Conservation (phyloP, 306 rosid species). For the Hippophae rhamnoides region DNA sequence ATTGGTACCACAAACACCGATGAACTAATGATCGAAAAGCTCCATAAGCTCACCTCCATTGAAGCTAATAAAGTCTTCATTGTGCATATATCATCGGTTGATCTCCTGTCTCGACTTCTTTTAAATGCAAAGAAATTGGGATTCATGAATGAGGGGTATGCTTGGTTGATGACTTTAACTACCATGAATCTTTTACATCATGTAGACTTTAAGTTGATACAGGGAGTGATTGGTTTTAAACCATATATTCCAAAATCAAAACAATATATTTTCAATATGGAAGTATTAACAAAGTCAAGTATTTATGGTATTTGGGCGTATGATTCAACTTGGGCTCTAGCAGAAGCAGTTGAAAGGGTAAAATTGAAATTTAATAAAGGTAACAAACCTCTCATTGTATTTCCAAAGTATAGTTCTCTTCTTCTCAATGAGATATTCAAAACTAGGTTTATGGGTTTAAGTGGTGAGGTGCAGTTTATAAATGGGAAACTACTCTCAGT, state of each 20-base stretch:
- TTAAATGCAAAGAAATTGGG: slow-evolving; percentile 6
- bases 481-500: slow-evolving; percentile 4
- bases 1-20: neutral
- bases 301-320: slow-evolving; percentile 1
- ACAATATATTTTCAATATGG: neutral
- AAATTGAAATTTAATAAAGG: neutral
- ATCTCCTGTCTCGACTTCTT: neutral
- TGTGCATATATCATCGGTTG: slow-evolving; percentile 8
- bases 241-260: slow-evolving; percentile 1
- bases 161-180: slow-evolving; percentile 7
- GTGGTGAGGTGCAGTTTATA: slow-evolving; percentile 7
- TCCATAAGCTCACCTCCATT: neutral
- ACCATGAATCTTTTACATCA: slow-evolving; percentile 2
- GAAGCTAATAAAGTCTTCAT: neutral
- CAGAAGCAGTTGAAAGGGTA: slow-evolving; percentile 12
- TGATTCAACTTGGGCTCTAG: slow-evolving; percentile 17
- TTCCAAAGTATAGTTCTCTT: neutral
- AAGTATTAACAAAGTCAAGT: neutral
- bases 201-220: slow-evolving; percentile 5
- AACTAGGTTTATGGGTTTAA: slow-evolving; percentile 11
- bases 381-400: neutral
- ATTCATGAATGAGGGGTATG: slow-evolving; percentile 6
- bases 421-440: slow-evolving; percentile 3
- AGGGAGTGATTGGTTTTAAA: slow-evolving; percentile 12
- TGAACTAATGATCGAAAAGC: slow-evolving; percentile 1